Evolutionary conservation across 2,329 filamentous ascomycete genomes (phyloP), one percentile per base, ranked within the genome.

Genomic region (Aureobasidium namibiae): DNA sequence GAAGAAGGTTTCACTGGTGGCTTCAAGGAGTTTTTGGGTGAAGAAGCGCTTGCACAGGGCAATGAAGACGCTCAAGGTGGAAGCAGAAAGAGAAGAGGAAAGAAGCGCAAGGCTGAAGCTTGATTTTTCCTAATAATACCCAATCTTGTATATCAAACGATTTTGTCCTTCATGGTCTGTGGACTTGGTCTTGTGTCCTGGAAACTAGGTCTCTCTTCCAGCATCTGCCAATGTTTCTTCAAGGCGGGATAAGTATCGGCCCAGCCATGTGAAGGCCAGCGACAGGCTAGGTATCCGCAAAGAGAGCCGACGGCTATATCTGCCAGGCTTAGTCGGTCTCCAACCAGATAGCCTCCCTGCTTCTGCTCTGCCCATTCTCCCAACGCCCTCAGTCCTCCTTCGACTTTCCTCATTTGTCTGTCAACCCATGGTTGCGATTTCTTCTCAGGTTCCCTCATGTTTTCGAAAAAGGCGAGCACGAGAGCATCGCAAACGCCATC

Each of bases 1-100:
- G 78, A 82, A 59, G 78, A 84, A 6, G 83, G 80, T 9, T 64
- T 75, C 4, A 74, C 57, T 54, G 75, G 73, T 26, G 74, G 73
- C 6, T 77, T 77, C 63, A 67, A 70, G 63, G 62, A 64, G 31
- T 62, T 73, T 56, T 69, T 70, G 60, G 66, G 68, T 45, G 64
- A 56, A 50, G 59, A 34, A 54, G 53, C 36, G 46, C 52, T 41
- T 38, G 49, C 49, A 46, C 64, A 65, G 59, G 62, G 67, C 33
- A 68, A 65, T 60, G 64, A 60, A 50, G 64, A 62, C n/a, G 70
- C 72, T 24, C 73, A 74, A 13, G 67, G 66, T 29, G 66, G 63
- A 2, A 64, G 72, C 59, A 71, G 72, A 63, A 70, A 69, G 60
- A 73, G 72, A 64, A 65, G 68, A 63, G 67, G 67, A 57, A 70